These are phyloP conservation scores for Moesziomyces sp. DNA, from an alignment of 1,284 basidiomycete genomes.

Conservation along the genomic window DNA sequence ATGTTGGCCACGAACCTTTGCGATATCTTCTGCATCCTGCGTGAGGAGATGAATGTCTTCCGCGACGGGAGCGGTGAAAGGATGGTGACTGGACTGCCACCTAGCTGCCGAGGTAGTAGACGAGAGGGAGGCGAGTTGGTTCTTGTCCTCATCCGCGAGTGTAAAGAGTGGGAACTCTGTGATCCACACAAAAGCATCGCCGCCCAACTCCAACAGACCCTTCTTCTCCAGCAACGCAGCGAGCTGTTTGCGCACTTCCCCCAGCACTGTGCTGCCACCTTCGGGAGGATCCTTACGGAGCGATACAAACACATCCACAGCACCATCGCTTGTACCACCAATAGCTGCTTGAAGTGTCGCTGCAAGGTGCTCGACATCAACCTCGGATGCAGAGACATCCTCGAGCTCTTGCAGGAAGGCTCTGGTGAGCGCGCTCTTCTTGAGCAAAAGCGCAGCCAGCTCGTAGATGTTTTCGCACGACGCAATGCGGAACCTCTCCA, in stretches of 20 bases:
- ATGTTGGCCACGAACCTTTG: slow-evolving; percentile 82
- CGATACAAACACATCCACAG: slow-evolving; percentile 42
- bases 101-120: slow-evolving; percentile 66
- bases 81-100: slow-evolving; percentile 92
- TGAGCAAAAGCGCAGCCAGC: slow-evolving; percentile 49
- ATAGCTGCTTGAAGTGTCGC: slow-evolving; percentile 62
- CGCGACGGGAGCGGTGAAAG: slow-evolving; percentile 94
- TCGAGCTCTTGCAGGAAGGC: slow-evolving; percentile 10
- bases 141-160: slow-evolving; percentile 85
- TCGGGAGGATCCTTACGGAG: slow-evolving; percentile 48
- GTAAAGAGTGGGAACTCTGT: slow-evolving; percentile 97
- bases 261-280: slow-evolving; percentile 88
- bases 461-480: slow-evolving; percentile 41
- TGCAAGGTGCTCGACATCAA: slow-evolving; percentile 37
- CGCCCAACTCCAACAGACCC: slow-evolving; percentile 69
- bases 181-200: slow-evolving; percentile 91
- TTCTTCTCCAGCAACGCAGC: slow-evolving; percentile 76
- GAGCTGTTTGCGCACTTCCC: slow-evolving; percentile 76
- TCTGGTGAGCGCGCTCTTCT: slow-evolving; percentile 49
- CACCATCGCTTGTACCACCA: slow-evolving; percentile 70
- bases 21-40: slow-evolving; percentile 36
- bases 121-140: slow-evolving; percentile 73
- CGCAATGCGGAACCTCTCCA: slow-evolving; percentile 55
- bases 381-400: slow-evolving; percentile 33
- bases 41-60: slow-evolving; percentile 82